Evolutionary conservation across 306 rosid species (phyloP), one percentile per base, ranked within the genome.

Genomic region (Lotus japonicus): DNA sequence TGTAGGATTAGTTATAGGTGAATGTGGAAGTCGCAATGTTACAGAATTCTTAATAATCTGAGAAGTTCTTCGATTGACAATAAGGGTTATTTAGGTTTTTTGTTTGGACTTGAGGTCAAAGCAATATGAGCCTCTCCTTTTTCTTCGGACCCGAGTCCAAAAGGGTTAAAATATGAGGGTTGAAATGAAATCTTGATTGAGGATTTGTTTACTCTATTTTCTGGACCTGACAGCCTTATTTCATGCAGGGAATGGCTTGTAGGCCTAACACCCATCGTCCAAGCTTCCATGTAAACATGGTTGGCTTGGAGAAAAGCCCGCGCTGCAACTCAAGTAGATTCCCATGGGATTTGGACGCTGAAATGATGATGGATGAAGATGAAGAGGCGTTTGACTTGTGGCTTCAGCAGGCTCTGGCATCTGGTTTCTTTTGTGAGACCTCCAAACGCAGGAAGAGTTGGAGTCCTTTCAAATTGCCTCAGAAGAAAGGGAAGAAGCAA

Each of bases 221-320:
- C 10, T 21, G 52, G 31, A 21, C 64, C 63, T 73, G 41, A 70
- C 70, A 15, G 56, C 42, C 64, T 70, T 56, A 21, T 65, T 67
- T 63, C 67, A 9, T 73, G 67, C 84, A 95, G 99, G 97, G 95
- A 85, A 95, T 95, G 99, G 92, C 97, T 18, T 91, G 99, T 75
- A 89, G 99, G 67, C 97, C 97, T 6, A 95, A 95, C 73, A 95
- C 96, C 11, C 99, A 95, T 64, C 79, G 97, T 16, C 97, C 99
- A 0, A 95, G 96, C 82, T 95, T 95, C 80, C 97, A 87, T 26
- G 97, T 95, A 58, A 95, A 95, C 89, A 90, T 95, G 99, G 97
- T 95, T 54, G 99, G 99, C 39, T 76, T 84, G 74, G 99, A 88
- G 87, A 91, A 85, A 79, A 90, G 88, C 59, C 97, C 87, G 15